Percentiles rank a stretch among this genome's conserved stretches.
phyloP scores from a whole-genome alignment of 2,329 filamentous ascomycete genomes.

The Aureobasidium melanogenum region DNA sequence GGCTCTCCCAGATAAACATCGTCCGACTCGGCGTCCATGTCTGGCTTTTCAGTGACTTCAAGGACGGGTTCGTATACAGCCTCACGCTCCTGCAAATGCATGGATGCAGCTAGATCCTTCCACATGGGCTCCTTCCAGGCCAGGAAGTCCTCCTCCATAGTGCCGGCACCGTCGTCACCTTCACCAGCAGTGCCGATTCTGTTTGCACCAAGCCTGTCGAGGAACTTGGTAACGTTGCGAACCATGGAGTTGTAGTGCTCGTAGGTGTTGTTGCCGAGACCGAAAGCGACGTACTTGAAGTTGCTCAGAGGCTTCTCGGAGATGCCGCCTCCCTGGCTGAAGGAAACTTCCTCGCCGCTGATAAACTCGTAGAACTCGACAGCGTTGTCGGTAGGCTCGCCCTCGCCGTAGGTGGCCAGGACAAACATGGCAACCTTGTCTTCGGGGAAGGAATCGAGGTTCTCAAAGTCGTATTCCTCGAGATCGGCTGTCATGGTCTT shows the following conservation, averaged over 20 bases:
- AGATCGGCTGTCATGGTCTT: slow-evolving; percentile 98
- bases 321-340: slow-evolving; percentile 57
- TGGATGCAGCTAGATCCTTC: slow-evolving; percentile 69
- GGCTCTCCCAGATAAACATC: slow-evolving; percentile 93
- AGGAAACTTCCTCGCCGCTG: slow-evolving; percentile 68
- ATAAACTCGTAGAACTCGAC: slow-evolving; percentile 99
- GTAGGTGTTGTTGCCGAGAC: slow-evolving; percentile 40
- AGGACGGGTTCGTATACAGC: slow-evolving; percentile 93
- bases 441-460: slow-evolving; percentile 75
- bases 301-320: slow-evolving; percentile 67
- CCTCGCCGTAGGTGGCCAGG: slow-evolving; percentile 94
- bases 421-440: slow-evolving; percentile 95
- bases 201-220: slow-evolving; percentile 73
- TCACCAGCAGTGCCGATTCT: slow-evolving; percentile 84
- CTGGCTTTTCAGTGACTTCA: slow-evolving; percentile 59
- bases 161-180: slow-evolving; percentile 94
- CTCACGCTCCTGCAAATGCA: slow-evolving; percentile 90
- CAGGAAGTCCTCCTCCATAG: slow-evolving; percentile 99
- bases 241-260: slow-evolving; percentile 97
- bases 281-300: slow-evolving; percentile 74
- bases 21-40: slow-evolving; percentile 62
- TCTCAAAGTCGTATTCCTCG: slow-evolving; percentile 96
- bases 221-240: slow-evolving; percentile 72
- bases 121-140: slow-evolving; percentile 99
- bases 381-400: slow-evolving; percentile 96